phyloP scores from a whole-genome alignment of 2,329 filamentous ascomycete species.

The Helminthosporium solani region DNA sequence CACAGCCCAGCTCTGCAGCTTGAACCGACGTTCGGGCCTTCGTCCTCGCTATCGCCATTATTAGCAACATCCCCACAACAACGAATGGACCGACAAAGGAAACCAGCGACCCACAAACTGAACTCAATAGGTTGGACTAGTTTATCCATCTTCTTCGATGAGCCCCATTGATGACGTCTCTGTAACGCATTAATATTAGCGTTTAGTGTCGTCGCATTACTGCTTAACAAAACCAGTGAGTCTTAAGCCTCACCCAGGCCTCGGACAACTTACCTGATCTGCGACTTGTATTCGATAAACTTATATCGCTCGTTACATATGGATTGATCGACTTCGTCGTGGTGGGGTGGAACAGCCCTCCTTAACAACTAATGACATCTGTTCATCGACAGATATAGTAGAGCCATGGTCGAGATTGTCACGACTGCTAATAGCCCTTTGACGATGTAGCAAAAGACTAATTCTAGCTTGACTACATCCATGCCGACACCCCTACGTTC shows the following conservation, averaged over 20 bases:
- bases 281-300: constrained; percentile 10
- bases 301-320: constrained; percentile 20
- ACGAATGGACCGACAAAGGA: constrained; percentile 19
- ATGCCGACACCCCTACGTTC: constrained; percentile 23
- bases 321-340: constrained; percentile 15
- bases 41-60: constrained; percentile 16
- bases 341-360: constrained; percentile 23
- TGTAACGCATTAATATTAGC: background rate
- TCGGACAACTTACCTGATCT: constrained; percentile 12
- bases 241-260: no score
- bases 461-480: constrained; percentile 41
- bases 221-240: no score
- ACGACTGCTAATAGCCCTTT: constrained; percentile 35
- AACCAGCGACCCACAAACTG: constrained; percentile 13
- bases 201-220: no score
- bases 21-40: constrained; percentile 36
- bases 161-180: background rate
- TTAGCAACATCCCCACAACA: constrained; percentile 13
- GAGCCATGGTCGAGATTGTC: constrained; percentile 16
- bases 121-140: constrained; percentile 27
- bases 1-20: constrained; percentile 40
- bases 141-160: constrained; percentile 12
- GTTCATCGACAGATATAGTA: constrained; percentile 28
- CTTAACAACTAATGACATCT: no score
- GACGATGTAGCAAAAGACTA: constrained; percentile 42